Percentiles rank a stretch among this genome's conserved stretches.
Evolutionary conservation across 2,329 filamentous ascomycete species (phyloP).

Genomic region (Cladophialophora exuberans): DNA sequence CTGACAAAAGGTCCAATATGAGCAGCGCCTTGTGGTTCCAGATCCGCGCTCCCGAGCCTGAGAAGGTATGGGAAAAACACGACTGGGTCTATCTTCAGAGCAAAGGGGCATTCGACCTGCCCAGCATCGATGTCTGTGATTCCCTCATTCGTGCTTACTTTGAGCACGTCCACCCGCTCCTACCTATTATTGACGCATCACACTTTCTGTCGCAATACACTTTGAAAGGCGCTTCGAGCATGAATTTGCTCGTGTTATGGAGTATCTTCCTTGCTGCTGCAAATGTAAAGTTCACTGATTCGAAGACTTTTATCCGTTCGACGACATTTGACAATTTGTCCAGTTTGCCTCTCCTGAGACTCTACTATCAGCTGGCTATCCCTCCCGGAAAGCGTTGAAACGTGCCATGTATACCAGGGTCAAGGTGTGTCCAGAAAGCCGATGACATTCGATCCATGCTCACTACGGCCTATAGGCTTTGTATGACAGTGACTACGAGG

Average conservation of each 20-base stretch:
- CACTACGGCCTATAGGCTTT: slow-evolving; percentile 67
- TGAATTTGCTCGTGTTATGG: slow-evolving; percentile 40
- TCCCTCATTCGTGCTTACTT: slow-evolving; percentile 82
- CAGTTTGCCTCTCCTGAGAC: slow-evolving; percentile 35
- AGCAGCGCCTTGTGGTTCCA: slow-evolving; percentile 38
- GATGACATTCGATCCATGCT: slow-evolving; percentile 68
- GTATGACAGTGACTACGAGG: slow-evolving; percentile 94
- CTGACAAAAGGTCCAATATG: slow-evolving; percentile 14
- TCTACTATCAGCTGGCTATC: slow-evolving; percentile 39
- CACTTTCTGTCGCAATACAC: slow-evolving; percentile 8
- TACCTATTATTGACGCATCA: slow-evolving; percentile 58
- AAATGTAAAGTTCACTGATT: slow-evolving; percentile 60
- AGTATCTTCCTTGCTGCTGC: slow-evolving; percentile 61
- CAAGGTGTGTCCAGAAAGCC: slow-evolving; percentile 81
- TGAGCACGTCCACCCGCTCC: slow-evolving; percentile 89
- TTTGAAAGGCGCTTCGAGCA: background rate
- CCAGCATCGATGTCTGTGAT: slow-evolving; percentile 69
- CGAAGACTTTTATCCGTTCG: slow-evolving; percentile 49
- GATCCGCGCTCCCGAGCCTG: background rate
- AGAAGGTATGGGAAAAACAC: slow-evolving; percentile 43
- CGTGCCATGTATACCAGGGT: slow-evolving; percentile 71
- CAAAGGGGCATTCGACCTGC: slow-evolving; percentile 82
- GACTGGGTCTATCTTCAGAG: slow-evolving; percentile 80
- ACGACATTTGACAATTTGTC: slow-evolving; percentile 46
- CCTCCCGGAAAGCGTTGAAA: slow-evolving; percentile 46